Evolutionary conservation across 2,329 filamentous ascomycete species (phyloP).

Genomic region (Tolypocladium pustulatum): DNA sequence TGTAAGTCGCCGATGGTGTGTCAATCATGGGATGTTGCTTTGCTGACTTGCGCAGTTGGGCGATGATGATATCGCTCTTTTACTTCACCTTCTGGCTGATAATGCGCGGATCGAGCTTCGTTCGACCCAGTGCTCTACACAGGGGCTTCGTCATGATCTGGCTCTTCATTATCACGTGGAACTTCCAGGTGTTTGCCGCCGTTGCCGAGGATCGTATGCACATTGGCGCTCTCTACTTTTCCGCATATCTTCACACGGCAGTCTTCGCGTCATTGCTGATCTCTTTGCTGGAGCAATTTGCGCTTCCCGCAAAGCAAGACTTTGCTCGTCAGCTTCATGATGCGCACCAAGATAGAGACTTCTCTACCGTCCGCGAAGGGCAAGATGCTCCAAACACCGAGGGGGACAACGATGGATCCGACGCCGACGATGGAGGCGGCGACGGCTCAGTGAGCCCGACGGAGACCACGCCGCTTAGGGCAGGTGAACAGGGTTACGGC

Average conservation of each 20-base stretch:
- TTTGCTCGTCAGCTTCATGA: constrained; percentile 52
- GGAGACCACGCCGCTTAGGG: constrained; percentile 44
- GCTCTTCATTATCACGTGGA: constrained; percentile 70
- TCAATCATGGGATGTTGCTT: neutral
- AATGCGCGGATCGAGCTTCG: constrained; percentile 65
- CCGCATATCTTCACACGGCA: constrained; percentile 69
- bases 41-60: constrained; percentile 44
- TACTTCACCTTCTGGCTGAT: constrained; percentile 76
- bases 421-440: constrained; percentile 5
- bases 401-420: constrained; percentile 1
- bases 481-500: constrained; percentile 21
- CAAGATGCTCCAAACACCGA: constrained; percentile 9
- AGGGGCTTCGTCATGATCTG: constrained; percentile 73
- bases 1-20: constrained; percentile 31
- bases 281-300: constrained; percentile 70
- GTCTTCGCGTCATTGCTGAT: constrained; percentile 66
- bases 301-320: constrained; percentile 58
- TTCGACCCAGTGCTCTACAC: constrained; percentile 77
- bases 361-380: constrained; percentile 21
- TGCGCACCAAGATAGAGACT: constrained; percentile 32
- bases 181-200: constrained; percentile 58
- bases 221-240: constrained; percentile 67
- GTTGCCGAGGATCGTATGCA: constrained; percentile 67
- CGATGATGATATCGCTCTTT: constrained; percentile 75
- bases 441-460: constrained; percentile 25